phyloP scores from a whole-genome alignment of 768 basidiomycete species.

The Ephemerocybe angulata region DNA sequence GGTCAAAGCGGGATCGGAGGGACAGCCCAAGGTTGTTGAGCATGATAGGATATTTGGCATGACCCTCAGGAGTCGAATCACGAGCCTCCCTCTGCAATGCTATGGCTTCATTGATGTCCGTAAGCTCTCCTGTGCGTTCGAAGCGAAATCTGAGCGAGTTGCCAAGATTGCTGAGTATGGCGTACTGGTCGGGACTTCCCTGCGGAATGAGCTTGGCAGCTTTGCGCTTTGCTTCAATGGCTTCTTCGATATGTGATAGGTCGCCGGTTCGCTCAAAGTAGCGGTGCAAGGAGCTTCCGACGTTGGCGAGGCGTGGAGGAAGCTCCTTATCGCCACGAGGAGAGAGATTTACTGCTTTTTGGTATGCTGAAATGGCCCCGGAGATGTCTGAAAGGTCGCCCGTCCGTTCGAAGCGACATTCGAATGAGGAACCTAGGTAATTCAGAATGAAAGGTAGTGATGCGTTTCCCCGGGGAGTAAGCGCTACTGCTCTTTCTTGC shows the following conservation, averaged over 20 bases:
- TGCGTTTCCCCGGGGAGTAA: too few species aligned
- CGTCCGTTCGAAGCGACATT: too few species aligned
- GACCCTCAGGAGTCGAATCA: background rate
- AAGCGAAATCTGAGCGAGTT: slow-evolving; percentile 16
- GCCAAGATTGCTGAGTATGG: background rate
- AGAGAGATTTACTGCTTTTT: too few species aligned
- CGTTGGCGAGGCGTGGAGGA: too few species aligned
- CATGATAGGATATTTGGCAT: background rate
- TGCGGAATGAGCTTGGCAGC: background rate
- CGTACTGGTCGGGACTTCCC: background rate
- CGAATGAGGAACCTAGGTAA: too few species aligned
- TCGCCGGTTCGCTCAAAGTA: background rate
- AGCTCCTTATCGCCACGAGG: too few species aligned
- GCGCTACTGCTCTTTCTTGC: too few species aligned
- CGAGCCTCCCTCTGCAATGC: background rate
- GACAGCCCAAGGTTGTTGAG: background rate
- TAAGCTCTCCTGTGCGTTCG: slow-evolving; percentile 7
- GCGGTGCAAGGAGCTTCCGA: background rate
- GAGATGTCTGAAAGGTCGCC: too few species aligned
- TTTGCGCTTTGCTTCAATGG: background rate
- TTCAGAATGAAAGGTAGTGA: too few species aligned
- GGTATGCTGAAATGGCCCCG: too few species aligned
- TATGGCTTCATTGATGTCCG: background rate
- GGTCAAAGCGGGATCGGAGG: background rate
- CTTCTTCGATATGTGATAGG: background rate